Evolutionary conservation across 208 protist species (phyloP).

Genomic region (Leishmania tropica): DNA sequence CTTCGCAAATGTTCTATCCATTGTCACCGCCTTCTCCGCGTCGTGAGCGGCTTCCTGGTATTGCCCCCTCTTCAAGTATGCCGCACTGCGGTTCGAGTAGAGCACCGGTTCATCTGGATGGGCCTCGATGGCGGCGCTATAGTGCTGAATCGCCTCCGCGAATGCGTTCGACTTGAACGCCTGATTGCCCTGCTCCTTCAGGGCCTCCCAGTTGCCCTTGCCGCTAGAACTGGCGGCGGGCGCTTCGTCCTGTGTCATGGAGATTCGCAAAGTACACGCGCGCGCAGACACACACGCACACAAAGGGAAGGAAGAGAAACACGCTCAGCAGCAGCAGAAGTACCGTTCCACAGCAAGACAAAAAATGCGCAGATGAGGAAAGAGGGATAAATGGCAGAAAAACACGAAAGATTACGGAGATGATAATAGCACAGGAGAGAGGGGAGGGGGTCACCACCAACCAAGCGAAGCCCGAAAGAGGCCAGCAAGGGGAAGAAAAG

Average conservation of each 20-base stretch:
- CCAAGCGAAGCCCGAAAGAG: too few relatives aligned
- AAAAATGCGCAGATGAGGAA: neutral
- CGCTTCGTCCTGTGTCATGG: slow-evolving; percentile 23
- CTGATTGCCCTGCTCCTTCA: slow-evolving; percentile 92
- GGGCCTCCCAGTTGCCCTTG: slow-evolving; percentile 42
- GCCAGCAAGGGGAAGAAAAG: neutral
- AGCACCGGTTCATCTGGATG: slow-evolving; percentile 74
- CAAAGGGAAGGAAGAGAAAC: neutral
- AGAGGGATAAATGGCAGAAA: neutral
- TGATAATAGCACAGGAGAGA: neutral
- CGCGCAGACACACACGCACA: neutral
- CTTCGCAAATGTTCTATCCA: slow-evolving; percentile 82
- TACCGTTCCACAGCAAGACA: neutral
- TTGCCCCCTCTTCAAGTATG: slow-evolving; percentile 68
- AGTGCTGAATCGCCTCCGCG: slow-evolving; percentile 78
- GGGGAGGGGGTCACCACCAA: neutral
- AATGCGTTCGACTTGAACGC: slow-evolving; percentile 85
- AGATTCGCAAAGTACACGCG: neutral
- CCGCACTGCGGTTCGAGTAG: slow-evolving; percentile 93
- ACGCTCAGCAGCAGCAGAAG: neutral
- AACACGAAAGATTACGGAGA: neutral
- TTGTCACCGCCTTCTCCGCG: slow-evolving; percentile 68
- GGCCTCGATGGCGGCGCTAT: slow-evolving; percentile 82
- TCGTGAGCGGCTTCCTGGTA: slow-evolving; percentile 62
- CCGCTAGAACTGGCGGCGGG: neutral